Conservation (phyloP, 2,329 filamentous ascomycete genomes). For the Aspergillus eucalypticola region DNA sequence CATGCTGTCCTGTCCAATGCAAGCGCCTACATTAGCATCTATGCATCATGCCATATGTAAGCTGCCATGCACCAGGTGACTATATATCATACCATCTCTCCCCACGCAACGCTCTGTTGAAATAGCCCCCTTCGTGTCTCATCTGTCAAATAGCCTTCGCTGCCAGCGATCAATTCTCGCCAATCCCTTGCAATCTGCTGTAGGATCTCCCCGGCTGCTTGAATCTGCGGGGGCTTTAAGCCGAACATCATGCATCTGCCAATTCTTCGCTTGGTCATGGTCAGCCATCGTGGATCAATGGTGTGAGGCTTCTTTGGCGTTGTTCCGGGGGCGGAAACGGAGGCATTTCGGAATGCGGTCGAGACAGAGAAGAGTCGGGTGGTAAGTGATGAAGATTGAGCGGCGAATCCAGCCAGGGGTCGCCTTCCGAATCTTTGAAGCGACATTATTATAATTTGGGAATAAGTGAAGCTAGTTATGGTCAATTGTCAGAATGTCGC, state of each 20-base stretch:
- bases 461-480: constrained; percentile 1
- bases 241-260: constrained; percentile 77
- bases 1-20: constrained; percentile 46
- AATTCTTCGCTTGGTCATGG: constrained; percentile 65
- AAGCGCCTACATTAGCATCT: constrained; percentile 22
- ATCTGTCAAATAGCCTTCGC: constrained; percentile 72
- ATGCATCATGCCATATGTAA: not conserved
- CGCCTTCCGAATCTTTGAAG: constrained; percentile 22
- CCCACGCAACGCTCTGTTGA: constrained; percentile 72
- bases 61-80: not conserved
- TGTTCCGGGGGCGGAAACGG: constrained; percentile 14
- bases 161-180: constrained; percentile 70
- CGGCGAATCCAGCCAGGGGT: constrained; percentile 17
- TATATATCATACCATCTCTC: constrained; percentile 67
- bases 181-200: constrained; percentile 64
- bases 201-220: constrained; percentile 61
- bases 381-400: constrained; percentile 6
- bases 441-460: constrained; percentile 26
- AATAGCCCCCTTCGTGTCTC: constrained; percentile 63
- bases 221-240: constrained; percentile 58
- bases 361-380: constrained; percentile 26
- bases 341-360: constrained; percentile 17
- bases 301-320: constrained; percentile 26
- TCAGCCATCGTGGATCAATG: constrained; percentile 66
- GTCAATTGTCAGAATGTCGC: constrained; percentile 10